phyloP scores from a whole-genome alignment of 257 asterid genomes.

The Solanum ahanhuiri region DNA sequence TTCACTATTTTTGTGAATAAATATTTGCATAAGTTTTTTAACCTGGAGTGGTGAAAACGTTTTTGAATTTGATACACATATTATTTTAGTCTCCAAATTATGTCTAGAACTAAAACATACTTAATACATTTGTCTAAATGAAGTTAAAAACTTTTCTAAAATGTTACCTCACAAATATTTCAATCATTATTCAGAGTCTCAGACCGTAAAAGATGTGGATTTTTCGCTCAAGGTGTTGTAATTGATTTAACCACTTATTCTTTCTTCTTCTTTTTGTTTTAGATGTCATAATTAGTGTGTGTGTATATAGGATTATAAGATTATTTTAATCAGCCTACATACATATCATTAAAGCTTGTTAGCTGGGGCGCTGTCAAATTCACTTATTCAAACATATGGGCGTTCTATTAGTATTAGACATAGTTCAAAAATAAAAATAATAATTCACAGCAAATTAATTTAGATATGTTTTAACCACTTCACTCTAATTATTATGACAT shows the following conservation, averaged over 20 bases:
- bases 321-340: too few relatives aligned
- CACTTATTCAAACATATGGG: too few relatives aligned
- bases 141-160: not conserved
- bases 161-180: not conserved
- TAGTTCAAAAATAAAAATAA: too few relatives aligned
- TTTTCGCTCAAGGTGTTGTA: not conserved
- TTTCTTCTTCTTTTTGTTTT: not conserved
- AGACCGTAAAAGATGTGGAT: not conserved
- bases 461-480: not conserved
- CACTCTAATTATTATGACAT: not conserved
- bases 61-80: not conserved
- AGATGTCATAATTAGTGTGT: not conserved
- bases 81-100: not conserved
- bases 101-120: not conserved
- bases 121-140: not conserved
- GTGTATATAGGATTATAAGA: too few relatives aligned
- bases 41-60: not conserved
- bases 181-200: not conserved
- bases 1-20: too few relatives aligned
- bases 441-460: too few relatives aligned
- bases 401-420: not conserved
- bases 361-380: too few relatives aligned
- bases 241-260: not conserved
- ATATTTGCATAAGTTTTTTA: too few relatives aligned
- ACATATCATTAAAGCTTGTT: too few relatives aligned